Evolutionary conservation across 106 monocot genomes (phyloP), one percentile per base, ranked within the genome.

Genomic region (Dendrobium catenatum): DNA sequence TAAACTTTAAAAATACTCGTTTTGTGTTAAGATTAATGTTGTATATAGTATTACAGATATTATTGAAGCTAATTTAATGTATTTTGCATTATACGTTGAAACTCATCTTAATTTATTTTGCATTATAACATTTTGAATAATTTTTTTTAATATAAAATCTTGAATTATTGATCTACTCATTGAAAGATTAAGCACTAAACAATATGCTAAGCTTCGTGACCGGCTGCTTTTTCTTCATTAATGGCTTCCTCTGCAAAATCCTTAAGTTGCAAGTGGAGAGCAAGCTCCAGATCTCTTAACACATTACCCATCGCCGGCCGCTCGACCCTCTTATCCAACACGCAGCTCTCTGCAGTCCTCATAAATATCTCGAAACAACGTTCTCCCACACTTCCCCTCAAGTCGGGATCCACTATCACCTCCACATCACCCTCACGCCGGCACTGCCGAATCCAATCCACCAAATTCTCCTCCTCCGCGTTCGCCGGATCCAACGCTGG

Each of bases 261-360:
- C 26, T 85, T 81, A 26, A 81, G 48, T 42, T 85, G 76, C 26
- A 72, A 16, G 7, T 7, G 2, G 55, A 85, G 70, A 3, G 85
- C 85, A 26, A 85, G 81, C 78, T 86, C 86, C 10, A 86, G 86
- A 49, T 55, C 42, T 79, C 84, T 73, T 16, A 84, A 75, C n/a
- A 84, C 84, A 47, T 84, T 68, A 2, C 79, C 79, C 79, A 84
- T 84, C 24, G 79, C 11, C 4, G 84, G 84, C 15, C 84, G 54
- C 5, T 84, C 84, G 0, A 58, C 27, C 41, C 85, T 77, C 5
- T n/a, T 19, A 7, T 85, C 78, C 4, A 81, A 40, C 9, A 81
- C 67, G 54, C 81, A 85, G 37, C 55, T 81, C 85, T 54, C 85
- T 0, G 85, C 81, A 1, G 67, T 56, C 56, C 72, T 72, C 54